Evolutionary conservation across 345 rosid genomes (phyloP), one percentile per base, ranked within the genome.

Genomic region (Brassica rapa): DNA sequence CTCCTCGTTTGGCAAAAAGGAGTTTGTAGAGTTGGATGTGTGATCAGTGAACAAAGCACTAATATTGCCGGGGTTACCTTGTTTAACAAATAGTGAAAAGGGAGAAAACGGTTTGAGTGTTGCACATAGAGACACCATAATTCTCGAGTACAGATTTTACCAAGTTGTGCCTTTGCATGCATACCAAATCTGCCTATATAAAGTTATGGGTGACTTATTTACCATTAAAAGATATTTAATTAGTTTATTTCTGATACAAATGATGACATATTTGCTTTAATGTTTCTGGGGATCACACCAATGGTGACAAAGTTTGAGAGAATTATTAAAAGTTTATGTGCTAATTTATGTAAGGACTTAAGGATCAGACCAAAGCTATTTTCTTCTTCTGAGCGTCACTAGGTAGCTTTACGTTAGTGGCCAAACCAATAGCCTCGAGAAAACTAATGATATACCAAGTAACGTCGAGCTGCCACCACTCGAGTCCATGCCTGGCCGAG

Each of bases 401-500:
- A 0, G 93, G 97, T 33, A 91, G 21, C 81, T 87, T 91, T n/a
- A 91, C 91, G 2, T 88, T 85, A 3, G 86, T 84, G 35, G 95
- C 93, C 79, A 89, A 83, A 12, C 97, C 94, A 16, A 87, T 29
- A 21, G 70, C 82, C 72, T 85, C 83, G 35, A 93, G 93, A 55
- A 88, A 77, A 56, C 82, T 76, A 27, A 89, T 78, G 68, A 87
- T 61, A 75, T 72, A 89, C 95, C 98, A 89, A 68, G 92, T 91
- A 81, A 83, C 23, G 76, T 89, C 97, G 3, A 89, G 11, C 46
- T 93, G 90, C 94, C 94, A 89, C 97, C 98, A 89, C 72, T 91
- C 87, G 8, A 90, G 81, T 39, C 94, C 98, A 14, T 87, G 94
- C 29, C 89, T 82, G 0, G 92, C 93, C 6, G 98, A 91, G 79